A percentile compares a stretch with the other conserved stretches of the same genome.
Evolutionary conservation across 495 filamentous ascomycete genomes (phyloP).

Genomic region (Diplogelasinospora grovesii): DNA sequence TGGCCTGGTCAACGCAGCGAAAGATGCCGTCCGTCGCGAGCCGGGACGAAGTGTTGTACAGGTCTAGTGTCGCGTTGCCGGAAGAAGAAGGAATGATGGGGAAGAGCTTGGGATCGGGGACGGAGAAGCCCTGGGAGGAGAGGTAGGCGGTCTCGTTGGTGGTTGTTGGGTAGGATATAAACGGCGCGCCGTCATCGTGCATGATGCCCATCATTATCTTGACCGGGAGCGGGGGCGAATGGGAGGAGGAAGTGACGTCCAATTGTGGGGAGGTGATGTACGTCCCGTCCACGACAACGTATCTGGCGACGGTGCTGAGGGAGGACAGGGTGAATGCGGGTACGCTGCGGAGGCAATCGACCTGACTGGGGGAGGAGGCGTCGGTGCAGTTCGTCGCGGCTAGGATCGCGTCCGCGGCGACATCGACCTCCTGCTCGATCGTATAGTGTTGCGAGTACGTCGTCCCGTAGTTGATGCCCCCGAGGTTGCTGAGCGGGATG

Average conservation of each 20-base stretch:
- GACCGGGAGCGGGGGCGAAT: conserved; percentile 24
- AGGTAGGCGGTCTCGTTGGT: conserved; percentile 31
- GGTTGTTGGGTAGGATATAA: conserved; percentile 35
- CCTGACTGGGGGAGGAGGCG: conserved; percentile 32
- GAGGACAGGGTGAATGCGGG: conserved; percentile 25
- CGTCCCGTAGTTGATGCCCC: conserved; percentile 38
- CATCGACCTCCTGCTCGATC: conserved; percentile 34
- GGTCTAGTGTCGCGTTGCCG: conserved; percentile 33
- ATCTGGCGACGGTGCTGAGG: conserved; percentile 27
- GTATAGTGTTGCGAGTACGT: conserved; percentile 43
- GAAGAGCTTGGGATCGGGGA: conserved; percentile 30
- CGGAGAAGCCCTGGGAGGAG: conserved; percentile 30
- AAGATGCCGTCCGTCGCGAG: conserved; percentile 45
- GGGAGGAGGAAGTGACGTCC: conserved; percentile 17
- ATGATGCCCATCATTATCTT: conserved; percentile 42
- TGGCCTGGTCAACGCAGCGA: conserved; percentile 45
- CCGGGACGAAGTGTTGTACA: conserved; percentile 38
- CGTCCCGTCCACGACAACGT: conserved; percentile 42
- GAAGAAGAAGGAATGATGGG: conserved; percentile 21
- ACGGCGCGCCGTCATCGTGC: conserved; percentile 44
- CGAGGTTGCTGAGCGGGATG: conserved; percentile 44
- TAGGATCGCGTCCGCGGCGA: conserved; percentile 35
- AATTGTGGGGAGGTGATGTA: conserved; percentile 32
- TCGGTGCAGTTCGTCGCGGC: conserved; percentile 33
- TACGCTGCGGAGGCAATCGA: conserved; percentile 41